Evolutionary conservation across 225 moss, liverwort and hornwort genomes (phyloP), one percentile per base, ranked within the genome.

Genomic region (Thuidium tamariscinum): DNA sequence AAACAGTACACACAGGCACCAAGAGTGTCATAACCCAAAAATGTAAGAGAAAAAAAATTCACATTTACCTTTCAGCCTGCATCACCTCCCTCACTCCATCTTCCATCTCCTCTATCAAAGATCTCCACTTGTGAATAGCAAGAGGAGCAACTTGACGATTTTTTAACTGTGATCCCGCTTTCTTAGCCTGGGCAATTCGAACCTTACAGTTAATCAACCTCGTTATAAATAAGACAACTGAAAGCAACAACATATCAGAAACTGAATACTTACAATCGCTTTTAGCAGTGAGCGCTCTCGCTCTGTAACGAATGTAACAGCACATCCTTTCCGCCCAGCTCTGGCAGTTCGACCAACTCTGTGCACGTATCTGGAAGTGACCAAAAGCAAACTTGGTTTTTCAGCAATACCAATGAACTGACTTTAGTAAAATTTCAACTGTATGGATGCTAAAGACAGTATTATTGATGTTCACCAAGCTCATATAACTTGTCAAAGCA

Each of bases 341-440:
- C 98, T 96, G 42, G 98, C 97, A 83, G 98, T 99, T 79, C 97
- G 93, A 88, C 98, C 98, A 84, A 99, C 98, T 92, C 98, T 92
- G 84, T 99, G 98, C 65, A 99, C 98, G 67, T 99, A 98, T 83
- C 96, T 98, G 96, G 77, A 86, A 83, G 68, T 65, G 65, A 86
- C 48, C 67, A 84, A 79, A 49, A 88, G 75, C 44, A 87, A 89
- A 66, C 16, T 84, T 84, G 22, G 83, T 74, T 68, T 20, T 52
- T 61, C 65, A 66, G 87, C 37, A 59, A 81, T 61, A 83, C 67
- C 77, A 78, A 64, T 46, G 17, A 77, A 48, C 42, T 54, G 67
- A 54, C 32, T 55, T 10, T 25, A 36, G 79, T 79, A 34, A 77
- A 56, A 57, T 42, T 77, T 21, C 62, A 52, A 71, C 59, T 78